A percentile compares a stretch with the other conserved stretches of the same genome.
Evolutionary conservation across 73 alveolate species (phyloP).

Genomic region (Urostyla sp.): DNA sequence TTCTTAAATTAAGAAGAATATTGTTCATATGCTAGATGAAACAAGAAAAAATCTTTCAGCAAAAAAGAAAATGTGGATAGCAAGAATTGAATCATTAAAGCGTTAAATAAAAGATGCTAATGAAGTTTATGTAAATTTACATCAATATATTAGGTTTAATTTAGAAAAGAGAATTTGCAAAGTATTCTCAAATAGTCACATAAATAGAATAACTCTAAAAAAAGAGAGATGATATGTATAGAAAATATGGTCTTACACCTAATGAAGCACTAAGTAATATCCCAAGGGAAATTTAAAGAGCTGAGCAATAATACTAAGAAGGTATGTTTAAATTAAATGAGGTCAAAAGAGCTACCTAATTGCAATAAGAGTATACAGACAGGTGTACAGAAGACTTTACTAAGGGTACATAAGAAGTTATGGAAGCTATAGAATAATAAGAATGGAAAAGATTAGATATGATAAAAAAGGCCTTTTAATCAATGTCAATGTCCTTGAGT

Average conservation of each 20-base stretch:
- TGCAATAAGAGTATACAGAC: slow-evolving; percentile 31
- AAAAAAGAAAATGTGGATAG: slow-evolving; percentile 56
- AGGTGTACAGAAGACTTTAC: slow-evolving; percentile 29
- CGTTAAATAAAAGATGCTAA: slow-evolving; percentile 27
- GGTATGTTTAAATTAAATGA: slow-evolving; percentile 39
- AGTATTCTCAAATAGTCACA: background rate
- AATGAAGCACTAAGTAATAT: slow-evolving; percentile 37
- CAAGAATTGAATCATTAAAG: slow-evolving; percentile 28
- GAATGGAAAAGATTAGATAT: slow-evolving; percentile 51
- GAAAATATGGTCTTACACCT: slow-evolving; percentile 35
- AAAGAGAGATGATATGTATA: slow-evolving; percentile 30
- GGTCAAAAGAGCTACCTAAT: slow-evolving; percentile 1
- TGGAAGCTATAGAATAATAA: slow-evolving; percentile 50
- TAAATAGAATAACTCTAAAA: slow-evolving; percentile 26
- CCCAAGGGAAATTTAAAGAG: slow-evolving; percentile 50
- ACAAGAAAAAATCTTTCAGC: slow-evolving; percentile 17
- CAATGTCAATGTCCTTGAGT: background rate
- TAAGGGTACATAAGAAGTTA: slow-evolving; percentile 39
- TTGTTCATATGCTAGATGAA: slow-evolving; percentile 39
- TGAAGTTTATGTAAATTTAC: too few relatives aligned
- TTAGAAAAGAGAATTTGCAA: slow-evolving; percentile 19
- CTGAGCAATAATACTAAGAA: slow-evolving; percentile 35
- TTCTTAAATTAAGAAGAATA: background rate
- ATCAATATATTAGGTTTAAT: too few relatives aligned
- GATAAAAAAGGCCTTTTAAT: slow-evolving; percentile 25